Evolutionary conservation across 805 yeast species (phyloP), one percentile per base, ranked within the genome.

Genomic region (Lachancea cidri): DNA sequence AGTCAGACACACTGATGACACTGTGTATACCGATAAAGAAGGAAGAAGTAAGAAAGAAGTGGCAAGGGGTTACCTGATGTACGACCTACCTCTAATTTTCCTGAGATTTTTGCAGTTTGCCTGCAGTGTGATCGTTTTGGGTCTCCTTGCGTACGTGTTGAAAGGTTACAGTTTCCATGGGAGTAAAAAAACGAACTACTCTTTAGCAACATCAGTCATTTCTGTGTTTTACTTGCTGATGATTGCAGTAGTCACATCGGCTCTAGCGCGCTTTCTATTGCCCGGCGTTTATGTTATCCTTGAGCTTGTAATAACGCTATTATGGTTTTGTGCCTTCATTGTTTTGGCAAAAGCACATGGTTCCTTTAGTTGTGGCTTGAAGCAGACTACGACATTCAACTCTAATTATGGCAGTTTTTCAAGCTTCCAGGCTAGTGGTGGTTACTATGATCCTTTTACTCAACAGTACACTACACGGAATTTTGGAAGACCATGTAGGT

Each of bases 241-340:
- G 9, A 11, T 34, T 0, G 57, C 60, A 16, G 27, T 44, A 4
- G 31, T 53, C 29, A 33, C 36, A 13, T 47, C 62, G 9, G 39
- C 53, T 17, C 53, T 59, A 6, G 66, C 66, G 30, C 42, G 51
- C 1, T 29, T 59, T 22, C 38, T 62, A 6, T 15, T 57, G 5
- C 42, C 52, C 16, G 71, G 66, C 43, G 29, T 52, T 4, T 19
- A 64, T 5, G 19, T 65, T 30, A 34, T 53, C 11, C 35, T 61
- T 20, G 43, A 39, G 31, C 5, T 35, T 22, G 30, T 30, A 11
- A n/a, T 39, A 30, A 35, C 25, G 25, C 18, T 35, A 5, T 38
- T 66, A 16, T 64, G 67, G 67, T 41, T 66, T n/a, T 47, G 58
- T 35, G 57, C 62, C 1, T 66, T 65, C 36, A 54, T 66, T 36